Percentiles rank a stretch among this genome's conserved stretches.
phyloP scores from a whole-genome alignment of 345 rosid species.

The Atalantia buxifolia region DNA sequence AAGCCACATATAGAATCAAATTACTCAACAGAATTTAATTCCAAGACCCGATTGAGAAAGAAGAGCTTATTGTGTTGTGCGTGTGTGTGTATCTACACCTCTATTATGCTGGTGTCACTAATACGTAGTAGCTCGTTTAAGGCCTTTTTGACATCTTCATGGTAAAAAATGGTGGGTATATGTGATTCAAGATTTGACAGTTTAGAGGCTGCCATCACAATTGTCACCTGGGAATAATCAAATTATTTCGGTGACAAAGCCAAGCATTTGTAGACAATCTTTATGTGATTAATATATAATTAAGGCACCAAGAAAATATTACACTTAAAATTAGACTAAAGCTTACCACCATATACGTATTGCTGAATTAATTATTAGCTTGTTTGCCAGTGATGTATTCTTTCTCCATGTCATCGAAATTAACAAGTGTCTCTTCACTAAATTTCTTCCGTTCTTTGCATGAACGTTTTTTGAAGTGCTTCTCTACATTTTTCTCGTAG shows the following conservation, averaged over 20 bases:
- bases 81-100: background rate
- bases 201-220: background rate
- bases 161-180: background rate
- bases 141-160: background rate
- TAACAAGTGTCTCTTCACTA: background rate
- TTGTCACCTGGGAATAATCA: background rate
- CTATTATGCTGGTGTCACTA: background rate
- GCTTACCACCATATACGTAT: background rate
- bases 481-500: background rate
- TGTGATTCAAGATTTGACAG: background rate
- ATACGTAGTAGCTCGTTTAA: background rate
- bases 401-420: background rate
- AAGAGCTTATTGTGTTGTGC: background rate
- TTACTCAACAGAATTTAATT: background rate
- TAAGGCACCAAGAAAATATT: background rate
- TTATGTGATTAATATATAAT: background rate
- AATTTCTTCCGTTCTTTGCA: background rate
- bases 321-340: background rate
- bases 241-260: background rate
- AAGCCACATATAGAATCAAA: background rate
- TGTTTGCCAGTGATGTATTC: background rate
- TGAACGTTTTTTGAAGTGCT: background rate
- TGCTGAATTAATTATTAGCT: background rate
- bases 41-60: background rate
- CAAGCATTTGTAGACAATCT: too few species aligned